These are phyloP conservation scores for Cairneyella variabilis DNA, from an alignment of 495 filamentous ascomycete species.

Conservation along the genomic window DNA sequence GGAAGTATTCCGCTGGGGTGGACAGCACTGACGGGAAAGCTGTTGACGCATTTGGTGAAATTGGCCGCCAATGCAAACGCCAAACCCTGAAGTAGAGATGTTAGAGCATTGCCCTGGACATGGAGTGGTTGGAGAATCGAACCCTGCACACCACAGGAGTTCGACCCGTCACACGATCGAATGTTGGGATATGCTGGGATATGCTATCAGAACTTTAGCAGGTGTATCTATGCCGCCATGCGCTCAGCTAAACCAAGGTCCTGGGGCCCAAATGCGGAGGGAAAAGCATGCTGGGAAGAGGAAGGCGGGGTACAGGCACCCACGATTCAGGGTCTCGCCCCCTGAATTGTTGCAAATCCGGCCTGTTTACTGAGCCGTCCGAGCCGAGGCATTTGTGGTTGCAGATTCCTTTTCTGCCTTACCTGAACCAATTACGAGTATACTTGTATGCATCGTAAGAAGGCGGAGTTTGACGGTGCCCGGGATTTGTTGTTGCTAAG, in stretches of 20 bases:
- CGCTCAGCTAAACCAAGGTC: neutral
- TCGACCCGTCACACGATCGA: no score
- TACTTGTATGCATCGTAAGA: no score
- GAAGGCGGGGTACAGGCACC: neutral
- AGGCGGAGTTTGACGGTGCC: no score
- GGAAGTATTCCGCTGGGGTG: conserved; percentile 35
- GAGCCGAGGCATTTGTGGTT: neutral
- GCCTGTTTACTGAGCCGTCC: neutral
- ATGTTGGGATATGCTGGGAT: no score
- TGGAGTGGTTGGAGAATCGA: neutral
- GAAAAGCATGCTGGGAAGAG: neutral
- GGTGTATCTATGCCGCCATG: neutral
- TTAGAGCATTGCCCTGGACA: neutral
- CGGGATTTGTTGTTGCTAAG: no score
- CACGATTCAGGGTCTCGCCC: neutral
- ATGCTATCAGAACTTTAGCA: no score
- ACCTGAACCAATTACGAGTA: no score
- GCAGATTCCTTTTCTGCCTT: neutral
- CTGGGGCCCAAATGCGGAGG: neutral
- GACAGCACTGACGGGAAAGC: no score
- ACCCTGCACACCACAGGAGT: no score
- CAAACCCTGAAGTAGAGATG: neutral
- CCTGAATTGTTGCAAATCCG: neutral
- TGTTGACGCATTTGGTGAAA: neutral
- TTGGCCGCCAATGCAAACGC: neutral